Base-by-base conservation (phyloP, 352 stramenopile genomes). In the Phytopythium cucurbitacearum region DNA sequence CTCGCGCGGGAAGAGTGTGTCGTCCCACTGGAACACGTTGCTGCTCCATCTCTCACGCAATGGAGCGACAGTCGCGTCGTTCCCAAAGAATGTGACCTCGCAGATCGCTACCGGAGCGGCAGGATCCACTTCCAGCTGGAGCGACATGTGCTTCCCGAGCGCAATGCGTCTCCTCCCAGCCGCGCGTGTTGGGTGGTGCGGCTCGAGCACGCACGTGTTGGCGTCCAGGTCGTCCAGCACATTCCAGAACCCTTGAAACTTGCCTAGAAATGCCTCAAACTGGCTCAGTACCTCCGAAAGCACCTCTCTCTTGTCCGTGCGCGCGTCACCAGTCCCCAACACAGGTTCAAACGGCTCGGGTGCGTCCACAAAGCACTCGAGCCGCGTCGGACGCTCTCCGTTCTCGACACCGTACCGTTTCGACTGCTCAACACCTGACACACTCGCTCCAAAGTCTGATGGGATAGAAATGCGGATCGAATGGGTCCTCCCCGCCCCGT, bases 221-320 rank as follows among this genome's bases (percentile, higher is more conserved):
- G 67, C 67, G 65, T 94, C 83, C 2, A 95, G 28, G n/a, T 75
- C 79, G 48, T 95, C 83, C 9, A 95, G 43, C 0, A 74, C 73
- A 42, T 89, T 69, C 83, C 85, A 95, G 56, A 95, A 95, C 0
- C n/a, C 38, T 61, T 93, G 82, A 64, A 81, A 91, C 9, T 57
- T 70, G 10, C 61, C 56, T 5, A 92, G 56, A 37, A 91, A 86
- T 10, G 32, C 38, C 36, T 85, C 56, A 51, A 89, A 82, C 63
- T 91, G 68, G 15, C 51, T 40, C 38, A 88, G 33, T 6, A 81
- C 44, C 7, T 59, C 48, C n/a, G 64, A 48, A 34, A 87, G 38
- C 16, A 73, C 38, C 7, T 40, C 49, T 5, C 12, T 28, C 0
- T 43, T 42, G 12, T 48, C 16, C 0, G 39, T 16, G 12, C 38